A percentile compares a stretch with the other conserved stretches of the same genome.
Evolutionary conservation across 805 yeast genomes (phyloP).

Genomic region (Kurtzmaniella cleridarum): DNA sequence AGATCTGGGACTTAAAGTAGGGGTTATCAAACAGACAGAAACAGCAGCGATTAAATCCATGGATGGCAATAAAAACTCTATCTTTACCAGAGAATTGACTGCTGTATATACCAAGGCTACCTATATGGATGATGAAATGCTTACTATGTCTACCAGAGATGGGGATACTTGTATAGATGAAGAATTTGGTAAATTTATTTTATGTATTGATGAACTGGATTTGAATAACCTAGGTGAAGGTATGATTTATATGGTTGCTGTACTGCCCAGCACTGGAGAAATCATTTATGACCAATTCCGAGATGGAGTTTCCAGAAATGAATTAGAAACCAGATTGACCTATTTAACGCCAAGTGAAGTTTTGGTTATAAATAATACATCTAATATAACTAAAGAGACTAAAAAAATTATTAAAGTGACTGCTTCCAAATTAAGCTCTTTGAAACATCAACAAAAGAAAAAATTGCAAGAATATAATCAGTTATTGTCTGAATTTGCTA

Average conservation of each 20-base stretch:
- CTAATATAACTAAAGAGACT: constrained; percentile 32
- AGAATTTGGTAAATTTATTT: constrained; percentile 38
- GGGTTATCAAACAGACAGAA: constrained; percentile 81
- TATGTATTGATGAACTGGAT: constrained; percentile 31
- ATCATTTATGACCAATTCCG: constrained; percentile 64
- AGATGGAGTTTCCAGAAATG: constrained; percentile 53
- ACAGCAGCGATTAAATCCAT: constrained; percentile 66
- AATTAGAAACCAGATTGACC: constrained; percentile 66
- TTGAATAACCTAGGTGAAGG: constrained; percentile 3
- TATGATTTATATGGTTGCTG: constrained; percentile 48
- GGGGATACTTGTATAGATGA: constrained; percentile 10
- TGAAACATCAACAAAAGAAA: constrained; percentile 4
- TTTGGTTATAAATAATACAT: constrained; percentile 31
- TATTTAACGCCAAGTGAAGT: constrained; percentile 79
- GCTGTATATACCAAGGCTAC: constrained; percentile 81
- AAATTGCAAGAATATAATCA: constrained; percentile 5
- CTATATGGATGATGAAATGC: constrained; percentile 56
- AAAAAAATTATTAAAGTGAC: constrained; percentile 13
- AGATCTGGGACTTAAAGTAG: constrained; percentile 71
- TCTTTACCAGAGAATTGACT: constrained; percentile 66
- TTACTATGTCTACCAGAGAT: constrained; percentile 8
- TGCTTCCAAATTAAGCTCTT: constrained; percentile 7
- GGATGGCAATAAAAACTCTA: constrained; percentile 38
- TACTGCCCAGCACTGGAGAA: constrained; percentile 72
- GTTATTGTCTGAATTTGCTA: constrained; percentile 21